Conservation (phyloP, 495 filamentous ascomycete genomes). For the Schizothecium vesticola region DNA sequence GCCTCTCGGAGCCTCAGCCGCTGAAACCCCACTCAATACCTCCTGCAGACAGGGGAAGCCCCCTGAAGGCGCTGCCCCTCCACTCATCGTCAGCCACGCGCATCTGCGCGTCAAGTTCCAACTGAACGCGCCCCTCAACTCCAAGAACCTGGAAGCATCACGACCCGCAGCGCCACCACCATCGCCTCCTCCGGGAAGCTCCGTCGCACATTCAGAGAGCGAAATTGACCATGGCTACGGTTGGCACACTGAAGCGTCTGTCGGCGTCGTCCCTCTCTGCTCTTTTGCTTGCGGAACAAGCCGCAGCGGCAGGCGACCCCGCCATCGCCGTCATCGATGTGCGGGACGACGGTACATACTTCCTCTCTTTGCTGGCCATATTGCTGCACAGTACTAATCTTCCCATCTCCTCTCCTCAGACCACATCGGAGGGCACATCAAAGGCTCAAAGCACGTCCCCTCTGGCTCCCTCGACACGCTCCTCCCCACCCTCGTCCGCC, state of each 20-base stretch:
- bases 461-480: conserved; percentile 64
- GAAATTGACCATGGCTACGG: conserved; percentile 33
- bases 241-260: conserved; percentile 60
- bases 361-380: neutral
- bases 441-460: conserved; percentile 66
- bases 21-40: neutral
- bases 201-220: neutral
- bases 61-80: neutral
- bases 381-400: neutral
- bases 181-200: neutral
- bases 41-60: neutral
- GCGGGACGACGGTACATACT: conserved; percentile 62
- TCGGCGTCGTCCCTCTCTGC: conserved; percentile 57
- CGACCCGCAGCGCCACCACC: neutral
- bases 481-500: conserved; percentile 75
- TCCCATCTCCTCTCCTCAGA: conserved; percentile 44
- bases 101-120: neutral
- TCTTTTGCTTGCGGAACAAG: conserved; percentile 36
- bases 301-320: conserved; percentile 17
- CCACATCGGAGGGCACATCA: conserved; percentile 91
- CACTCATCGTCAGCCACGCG: neutral
- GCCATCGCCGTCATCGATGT: conserved; percentile 78
- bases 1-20: neutral
- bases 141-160: neutral
- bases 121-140: neutral